These are phyloP conservation scores for Euphorbia peplus DNA, from an alignment of 345 rosid species.

Conservation along the genomic window DNA sequence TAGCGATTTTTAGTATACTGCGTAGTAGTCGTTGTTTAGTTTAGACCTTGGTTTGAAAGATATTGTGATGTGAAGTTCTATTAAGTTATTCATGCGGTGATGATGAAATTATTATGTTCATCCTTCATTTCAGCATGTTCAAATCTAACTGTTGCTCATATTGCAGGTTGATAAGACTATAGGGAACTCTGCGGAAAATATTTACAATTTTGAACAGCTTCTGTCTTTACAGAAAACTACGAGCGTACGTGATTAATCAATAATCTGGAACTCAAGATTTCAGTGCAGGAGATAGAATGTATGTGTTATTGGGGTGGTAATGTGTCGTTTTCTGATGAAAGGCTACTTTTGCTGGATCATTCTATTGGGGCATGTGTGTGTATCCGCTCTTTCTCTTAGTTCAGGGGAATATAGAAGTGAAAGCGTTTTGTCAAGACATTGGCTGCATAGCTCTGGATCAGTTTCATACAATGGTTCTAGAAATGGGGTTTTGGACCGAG, in stretches of 20 bases:
- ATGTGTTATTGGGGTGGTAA: conserved; percentile 15
- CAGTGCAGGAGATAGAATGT: conserved; percentile 1
- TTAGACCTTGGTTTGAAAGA: background rate
- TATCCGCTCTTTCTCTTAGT: conserved; percentile 35
- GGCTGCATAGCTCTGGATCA: conserved; percentile 25
- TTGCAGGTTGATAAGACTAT: conserved; percentile 17
- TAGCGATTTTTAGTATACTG: too few species aligned
- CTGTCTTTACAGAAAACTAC: background rate
- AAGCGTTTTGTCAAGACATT: conserved; percentile 23
- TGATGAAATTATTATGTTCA: background rate
- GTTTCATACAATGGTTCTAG: conserved; percentile 28
- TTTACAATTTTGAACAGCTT: background rate
- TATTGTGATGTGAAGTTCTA: background rate
- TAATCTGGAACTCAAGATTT: conserved; percentile 14
- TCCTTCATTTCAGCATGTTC: background rate
- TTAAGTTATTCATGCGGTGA: background rate
- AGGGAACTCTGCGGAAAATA: background rate
- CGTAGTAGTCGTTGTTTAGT: background rate
- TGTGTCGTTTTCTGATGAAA: conserved; percentile 45
- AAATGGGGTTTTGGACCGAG: conserved; percentile 13
- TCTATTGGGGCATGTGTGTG: conserved; percentile 37
- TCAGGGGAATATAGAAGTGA: conserved; percentile 26
- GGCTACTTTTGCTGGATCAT: conserved; percentile 44
- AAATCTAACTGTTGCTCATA: conserved; percentile 1
- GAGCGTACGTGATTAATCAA: conserved; percentile 6